A percentile compares a stretch with the other conserved stretches of the same genome.
phyloP scores from a whole-genome alignment of 2,329 filamentous ascomycete species.

The Ceratocystis alfenasii region DNA sequence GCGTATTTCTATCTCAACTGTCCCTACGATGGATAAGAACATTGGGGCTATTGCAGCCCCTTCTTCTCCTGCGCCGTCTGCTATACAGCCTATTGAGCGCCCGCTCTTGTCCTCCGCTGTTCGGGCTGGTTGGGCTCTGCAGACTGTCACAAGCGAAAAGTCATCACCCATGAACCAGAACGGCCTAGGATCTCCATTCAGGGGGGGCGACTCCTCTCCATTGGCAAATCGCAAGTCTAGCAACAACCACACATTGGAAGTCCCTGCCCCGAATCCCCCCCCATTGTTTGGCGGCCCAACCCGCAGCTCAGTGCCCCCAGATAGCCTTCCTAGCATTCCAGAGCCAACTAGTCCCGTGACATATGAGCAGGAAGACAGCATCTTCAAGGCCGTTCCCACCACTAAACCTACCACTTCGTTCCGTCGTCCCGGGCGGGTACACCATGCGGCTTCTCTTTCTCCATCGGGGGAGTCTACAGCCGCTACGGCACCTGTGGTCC shows the following conservation, averaged over 20 bases:
- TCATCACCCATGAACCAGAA: constrained; percentile 42
- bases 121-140: constrained; percentile 44
- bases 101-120: constrained; percentile 44
- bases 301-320: background rate
- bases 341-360: constrained; percentile 15
- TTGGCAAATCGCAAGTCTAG: constrained; percentile 12
- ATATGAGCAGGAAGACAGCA: constrained; percentile 16
- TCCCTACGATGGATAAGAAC: background rate
- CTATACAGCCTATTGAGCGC: background rate
- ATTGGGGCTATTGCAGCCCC: background rate
- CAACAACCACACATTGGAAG: constrained; percentile 4
- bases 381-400: constrained; percentile 11
- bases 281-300: constrained; percentile 3
- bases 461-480: constrained; percentile 14
- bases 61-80: background rate
- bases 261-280: constrained; percentile 14
- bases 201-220: background rate
- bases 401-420: constrained; percentile 11
- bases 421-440: constrained; percentile 19
- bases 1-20: background rate
- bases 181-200: constrained; percentile 45
- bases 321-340: constrained; percentile 10
- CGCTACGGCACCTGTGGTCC: constrained; percentile 1
- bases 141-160: constrained; percentile 47
- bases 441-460: constrained; percentile 18